Conservation (phyloP, 2,329 filamentous ascomycete genomes). For the Plenodomus biglobosus region DNA sequence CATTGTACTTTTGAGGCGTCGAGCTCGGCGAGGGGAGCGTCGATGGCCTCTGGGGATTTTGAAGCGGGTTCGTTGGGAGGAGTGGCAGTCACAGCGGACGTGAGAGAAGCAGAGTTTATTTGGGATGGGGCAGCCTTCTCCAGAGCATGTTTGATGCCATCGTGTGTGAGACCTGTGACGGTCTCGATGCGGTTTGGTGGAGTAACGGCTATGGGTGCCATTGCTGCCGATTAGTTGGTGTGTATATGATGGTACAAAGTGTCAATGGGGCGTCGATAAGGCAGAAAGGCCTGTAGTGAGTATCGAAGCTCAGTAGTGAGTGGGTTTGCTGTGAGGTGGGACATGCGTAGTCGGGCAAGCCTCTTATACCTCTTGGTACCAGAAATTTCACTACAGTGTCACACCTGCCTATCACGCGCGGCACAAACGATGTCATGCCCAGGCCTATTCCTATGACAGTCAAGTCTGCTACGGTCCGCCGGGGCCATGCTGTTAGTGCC, state of each 20-base stretch:
- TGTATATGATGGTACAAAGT: neutral
- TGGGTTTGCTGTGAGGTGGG: neutral
- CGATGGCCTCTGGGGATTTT: constrained; percentile 12
- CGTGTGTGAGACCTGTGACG: constrained; percentile 33
- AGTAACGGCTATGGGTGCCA: constrained; percentile 39
- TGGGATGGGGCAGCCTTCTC: constrained; percentile 36
- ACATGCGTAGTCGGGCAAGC: constrained; percentile 5
- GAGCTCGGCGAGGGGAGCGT: constrained; percentile 41
- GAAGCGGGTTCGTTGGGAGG: constrained; percentile 22
- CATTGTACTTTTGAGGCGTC: constrained; percentile 49
- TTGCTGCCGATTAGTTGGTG: constrained; percentile 6
- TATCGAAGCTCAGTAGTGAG: neutral
- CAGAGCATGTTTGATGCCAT: constrained; percentile 37
- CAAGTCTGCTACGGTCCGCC: constrained; percentile 9
- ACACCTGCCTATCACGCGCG: constrained; percentile 31
- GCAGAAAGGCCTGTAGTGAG: neutral
- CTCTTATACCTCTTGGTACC: constrained; percentile 20
- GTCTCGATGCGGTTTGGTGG: constrained; percentile 30
- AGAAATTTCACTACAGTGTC: constrained; percentile 27
- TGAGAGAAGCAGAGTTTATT: constrained; percentile 27
- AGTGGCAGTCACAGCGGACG: constrained; percentile 27
- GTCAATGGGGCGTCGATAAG: neutral
- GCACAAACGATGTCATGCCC: constrained; percentile 13
- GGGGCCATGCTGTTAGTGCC: constrained; percentile 15
- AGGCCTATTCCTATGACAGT: constrained; percentile 15